These are phyloP conservation scores for Cucumis cinereus DNA, from an alignment of 306 rosid genomes.

Conservation along the genomic window DNA sequence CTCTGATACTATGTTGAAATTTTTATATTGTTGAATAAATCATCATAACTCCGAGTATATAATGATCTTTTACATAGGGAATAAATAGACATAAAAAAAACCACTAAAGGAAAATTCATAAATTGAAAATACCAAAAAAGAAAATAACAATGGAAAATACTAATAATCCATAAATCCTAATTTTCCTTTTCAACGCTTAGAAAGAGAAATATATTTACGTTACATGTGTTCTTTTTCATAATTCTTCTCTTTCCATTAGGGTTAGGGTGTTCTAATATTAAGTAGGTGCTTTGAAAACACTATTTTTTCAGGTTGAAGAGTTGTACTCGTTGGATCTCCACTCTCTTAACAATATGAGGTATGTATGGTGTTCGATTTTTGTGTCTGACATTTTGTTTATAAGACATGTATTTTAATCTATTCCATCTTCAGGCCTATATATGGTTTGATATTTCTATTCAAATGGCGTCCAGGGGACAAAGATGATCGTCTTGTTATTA, in stretches of 20 bases:
- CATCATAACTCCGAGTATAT: too few relatives aligned
- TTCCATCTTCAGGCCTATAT: conserved; percentile 62
- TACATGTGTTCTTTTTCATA: neutral
- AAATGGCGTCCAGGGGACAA: conserved; percentile 98
- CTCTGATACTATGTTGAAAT: too few relatives aligned
- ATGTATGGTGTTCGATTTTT: conserved; percentile 8
- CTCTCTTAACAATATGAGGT: conserved; percentile 76
- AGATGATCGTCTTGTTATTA: conserved; percentile 74
- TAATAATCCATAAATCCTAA: too few relatives aligned
- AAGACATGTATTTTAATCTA: conserved; percentile 8
- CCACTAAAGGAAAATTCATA: too few relatives aligned
- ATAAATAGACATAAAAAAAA: too few relatives aligned
- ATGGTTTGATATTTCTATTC: conserved; percentile 94
- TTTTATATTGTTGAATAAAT: too few relatives aligned
- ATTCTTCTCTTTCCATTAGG: neutral
- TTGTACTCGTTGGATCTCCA: conserved; percentile 78
- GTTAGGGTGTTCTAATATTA: neutral
- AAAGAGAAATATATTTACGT: neutral
- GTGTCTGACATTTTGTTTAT: neutral
- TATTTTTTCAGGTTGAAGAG: conserved; percentile 78
- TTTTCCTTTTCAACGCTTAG: too few relatives aligned
- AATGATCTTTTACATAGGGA: too few relatives aligned
- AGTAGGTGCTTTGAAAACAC: conserved; percentile 5
- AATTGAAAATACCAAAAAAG: too few relatives aligned
- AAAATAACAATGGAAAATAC: too few relatives aligned